Evolutionary conservation across 1,139 yeast species (phyloP), one percentile per base, ranked within the genome.

Genomic region (Geotrichum klebahnii): DNA sequence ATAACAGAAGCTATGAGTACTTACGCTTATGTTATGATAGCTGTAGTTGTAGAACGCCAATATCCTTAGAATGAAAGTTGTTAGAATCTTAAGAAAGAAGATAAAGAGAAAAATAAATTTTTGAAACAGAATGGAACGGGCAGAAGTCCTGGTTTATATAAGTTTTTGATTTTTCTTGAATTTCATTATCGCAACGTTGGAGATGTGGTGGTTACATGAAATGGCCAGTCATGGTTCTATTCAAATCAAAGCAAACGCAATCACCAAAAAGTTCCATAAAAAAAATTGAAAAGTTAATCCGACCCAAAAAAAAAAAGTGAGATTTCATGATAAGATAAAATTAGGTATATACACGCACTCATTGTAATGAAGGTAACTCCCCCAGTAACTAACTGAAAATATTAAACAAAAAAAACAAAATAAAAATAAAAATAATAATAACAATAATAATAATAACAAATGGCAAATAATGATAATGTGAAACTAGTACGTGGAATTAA

Each of bases 361-460:
- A n/a, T n/a, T n/a, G n/a, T n/a, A n/a, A n/a, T n/a, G n/a, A n/a
- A n/a, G n/a, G n/a, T n/a, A n/a, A n/a, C n/a, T n/a, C n/a, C n/a
- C n/a, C n/a, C n/a, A n/a, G n/a, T n/a, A n/a, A n/a, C n/a, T n/a
- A n/a, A n/a, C n/a, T n/a, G n/a, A n/a, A n/a, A n/a, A n/a, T n/a
- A n/a, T n/a, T n/a, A n/a, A n/a, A n/a, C n/a, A n/a, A n/a, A n/a
- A n/a, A n/a, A n/a, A n/a, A n/a, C n/a, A n/a, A n/a, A n/a, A n/a
- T n/a, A n/a, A n/a, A n/a, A n/a, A n/a, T n/a, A n/a, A n/a, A n/a
- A n/a, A n/a, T n/a, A n/a, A n/a, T n/a, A n/a, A n/a, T n/a, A n/a
- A n/a, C 16, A 34, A 40, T 26, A 9, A 42, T 42, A 23, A 40
- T 42, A 28, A 44, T 49, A 32, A 41, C 52, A 12, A 43, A 43